Evolutionary conservation across 83 land plant genomes (phyloP).

Genomic region (Diphasiastrum complanatum): DNA sequence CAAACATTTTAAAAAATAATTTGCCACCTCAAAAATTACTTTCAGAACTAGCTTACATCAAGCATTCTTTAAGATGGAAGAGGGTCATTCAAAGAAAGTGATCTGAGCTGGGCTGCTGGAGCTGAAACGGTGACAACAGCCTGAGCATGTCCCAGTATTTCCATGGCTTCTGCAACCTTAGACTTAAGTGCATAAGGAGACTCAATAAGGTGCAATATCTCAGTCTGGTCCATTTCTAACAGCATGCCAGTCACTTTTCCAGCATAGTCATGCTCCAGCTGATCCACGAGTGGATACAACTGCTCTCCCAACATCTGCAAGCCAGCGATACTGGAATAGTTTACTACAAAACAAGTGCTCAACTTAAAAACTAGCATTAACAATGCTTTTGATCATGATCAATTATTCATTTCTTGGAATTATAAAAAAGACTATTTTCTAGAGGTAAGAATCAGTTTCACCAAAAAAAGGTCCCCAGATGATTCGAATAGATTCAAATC

Average conservation of each 20-base stretch:
- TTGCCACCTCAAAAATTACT: too few species aligned
- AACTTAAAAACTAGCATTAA: background rate
- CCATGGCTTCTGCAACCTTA: slow-evolving; percentile 76
- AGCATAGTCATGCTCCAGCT: slow-evolving; percentile 48
- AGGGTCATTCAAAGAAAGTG: background rate
- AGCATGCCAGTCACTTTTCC: slow-evolving; percentile 76
- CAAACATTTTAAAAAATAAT: too few species aligned
- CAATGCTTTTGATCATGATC: background rate
- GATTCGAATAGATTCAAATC: too few species aligned
- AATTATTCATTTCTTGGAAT: too few species aligned
- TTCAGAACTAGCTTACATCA: too few species aligned
- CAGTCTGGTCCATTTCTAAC: slow-evolving; percentile 74
- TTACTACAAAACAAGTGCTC: background rate
- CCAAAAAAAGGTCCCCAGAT: too few species aligned
- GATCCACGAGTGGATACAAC: slow-evolving; percentile 67
- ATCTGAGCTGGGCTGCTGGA: slow-evolving; percentile 47
- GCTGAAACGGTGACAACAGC: slow-evolving; percentile 12
- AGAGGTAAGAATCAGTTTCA: too few species aligned
- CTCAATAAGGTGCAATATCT: slow-evolving; percentile 69
- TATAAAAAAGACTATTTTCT: too few species aligned
- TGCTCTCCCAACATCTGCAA: slow-evolving; percentile 75
- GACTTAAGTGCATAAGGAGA: slow-evolving; percentile 68
- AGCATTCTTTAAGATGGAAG: background rate
- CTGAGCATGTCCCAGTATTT: slow-evolving; percentile 55
- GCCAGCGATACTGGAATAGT: background rate